Evolutionary conservation across 1,284 basidiomycete species (phyloP).

Genomic region (Jaminaea rosea): DNA sequence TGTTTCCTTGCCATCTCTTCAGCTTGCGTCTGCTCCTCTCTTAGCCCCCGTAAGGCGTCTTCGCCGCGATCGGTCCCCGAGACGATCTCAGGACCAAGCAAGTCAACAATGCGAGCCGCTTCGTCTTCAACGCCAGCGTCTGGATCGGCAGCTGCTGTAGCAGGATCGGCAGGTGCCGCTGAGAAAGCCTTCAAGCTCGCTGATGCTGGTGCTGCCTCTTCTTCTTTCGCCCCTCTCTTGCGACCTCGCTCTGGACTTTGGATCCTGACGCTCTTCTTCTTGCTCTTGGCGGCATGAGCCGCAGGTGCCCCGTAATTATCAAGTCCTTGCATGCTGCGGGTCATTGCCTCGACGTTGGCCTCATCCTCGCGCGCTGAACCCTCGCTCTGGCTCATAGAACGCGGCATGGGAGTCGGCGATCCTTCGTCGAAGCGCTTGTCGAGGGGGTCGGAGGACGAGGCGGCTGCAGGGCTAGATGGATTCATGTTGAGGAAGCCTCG

Average conservation of each 20-base stretch:
- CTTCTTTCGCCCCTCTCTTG: neutral
- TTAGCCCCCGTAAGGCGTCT: slow-evolving; percentile 10
- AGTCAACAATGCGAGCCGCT: slow-evolving; percentile 33
- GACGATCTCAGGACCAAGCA: slow-evolving; percentile 36
- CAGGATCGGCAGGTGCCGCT: neutral
- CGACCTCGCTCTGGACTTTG: slow-evolving; percentile 5
- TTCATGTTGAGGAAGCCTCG: slow-evolving; percentile 3
- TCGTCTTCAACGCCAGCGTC: slow-evolving; percentile 41
- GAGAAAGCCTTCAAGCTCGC: slow-evolving; percentile 15
- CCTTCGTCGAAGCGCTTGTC: too few species aligned
- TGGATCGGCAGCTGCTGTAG: slow-evolving; percentile 7
- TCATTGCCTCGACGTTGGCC: too few species aligned
- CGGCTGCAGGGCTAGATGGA: slow-evolving; percentile 1
- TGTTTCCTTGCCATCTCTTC: slow-evolving; percentile 7
- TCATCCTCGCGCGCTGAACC: too few species aligned
- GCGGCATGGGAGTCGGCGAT: too few species aligned
- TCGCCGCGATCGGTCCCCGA: slow-evolving; percentile 31
- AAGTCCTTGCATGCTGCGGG: too few species aligned
- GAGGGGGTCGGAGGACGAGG: slow-evolving; percentile 21
- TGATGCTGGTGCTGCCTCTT: slow-evolving; percentile 9
- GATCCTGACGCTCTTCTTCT: slow-evolving; percentile 2
- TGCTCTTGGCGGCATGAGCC: too few species aligned
- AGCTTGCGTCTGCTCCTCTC: slow-evolving; percentile 3
- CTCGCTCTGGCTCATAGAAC: too few species aligned
- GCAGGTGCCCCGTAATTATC: too few species aligned